phyloP scores from a whole-genome alignment of 2,329 filamentous ascomycete genomes.

The Epichloe uncinata region DNA sequence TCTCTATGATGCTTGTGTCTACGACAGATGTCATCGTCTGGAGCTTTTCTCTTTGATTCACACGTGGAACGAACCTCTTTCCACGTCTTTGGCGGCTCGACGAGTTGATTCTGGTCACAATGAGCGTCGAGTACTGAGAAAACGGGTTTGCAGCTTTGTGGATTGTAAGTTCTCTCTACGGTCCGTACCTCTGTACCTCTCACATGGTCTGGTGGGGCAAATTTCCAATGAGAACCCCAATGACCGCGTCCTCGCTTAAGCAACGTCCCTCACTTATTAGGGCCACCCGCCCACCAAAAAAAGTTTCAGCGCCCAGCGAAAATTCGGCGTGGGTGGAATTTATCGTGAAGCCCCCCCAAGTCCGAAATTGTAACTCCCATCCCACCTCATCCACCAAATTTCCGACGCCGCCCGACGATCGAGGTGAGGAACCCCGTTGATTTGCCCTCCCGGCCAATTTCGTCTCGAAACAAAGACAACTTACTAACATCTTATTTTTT shows the following conservation, averaged over 20 bases:
- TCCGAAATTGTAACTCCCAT: constrained; percentile 14
- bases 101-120: no score
- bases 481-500: neutral
- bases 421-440: constrained; percentile 19
- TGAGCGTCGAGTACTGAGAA: no score
- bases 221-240: no score
- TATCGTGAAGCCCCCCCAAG: constrained; percentile 15
- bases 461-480: neutral
- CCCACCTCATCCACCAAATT: constrained; percentile 21
- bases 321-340: constrained; percentile 24
- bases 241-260: constrained; percentile 15
- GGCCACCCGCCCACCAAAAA: constrained; percentile 28
- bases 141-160: no score
- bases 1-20: no score
- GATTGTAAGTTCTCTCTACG: no score
- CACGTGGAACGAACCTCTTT: no score
- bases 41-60: no score
- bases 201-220: neutral
- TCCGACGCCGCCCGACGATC: constrained; percentile 28
- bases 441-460: neutral
- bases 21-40: no score
- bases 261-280: constrained; percentile 22
- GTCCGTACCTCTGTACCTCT: no score
- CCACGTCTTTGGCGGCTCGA: no score
- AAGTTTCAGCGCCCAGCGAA: constrained; percentile 10